phyloP scores from a whole-genome alignment of 495 filamentous ascomycete genomes.

The Neurospora intermedia region DNA sequence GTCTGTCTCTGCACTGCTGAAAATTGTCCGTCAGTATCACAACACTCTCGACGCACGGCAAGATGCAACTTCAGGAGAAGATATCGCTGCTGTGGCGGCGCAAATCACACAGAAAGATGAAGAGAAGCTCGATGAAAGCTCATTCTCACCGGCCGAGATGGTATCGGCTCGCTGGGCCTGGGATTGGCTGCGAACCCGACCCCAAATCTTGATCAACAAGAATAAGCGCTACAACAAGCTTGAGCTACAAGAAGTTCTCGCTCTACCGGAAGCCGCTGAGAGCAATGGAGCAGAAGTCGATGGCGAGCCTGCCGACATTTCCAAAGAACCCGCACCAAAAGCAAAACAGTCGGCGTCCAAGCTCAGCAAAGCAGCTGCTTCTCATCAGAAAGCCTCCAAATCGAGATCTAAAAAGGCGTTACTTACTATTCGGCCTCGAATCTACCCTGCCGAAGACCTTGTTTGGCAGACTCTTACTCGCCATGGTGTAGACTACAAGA shows the following conservation, averaged over 20 bases:
- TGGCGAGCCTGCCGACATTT: background rate
- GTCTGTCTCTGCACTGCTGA: conserved; percentile 15
- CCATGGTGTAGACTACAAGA: conserved; percentile 63
- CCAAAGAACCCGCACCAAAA: background rate
- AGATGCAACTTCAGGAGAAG: conserved; percentile 3
- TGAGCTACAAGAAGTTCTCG: conserved; percentile 28
- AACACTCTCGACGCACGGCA: conserved; percentile 5
- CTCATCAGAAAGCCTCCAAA: background rate
- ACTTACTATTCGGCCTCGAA: conserved; percentile 21
- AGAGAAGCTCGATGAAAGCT: conserved; percentile 9
- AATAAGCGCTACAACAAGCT: conserved; percentile 32
- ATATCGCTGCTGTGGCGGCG: background rate
- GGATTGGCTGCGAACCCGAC: conserved; percentile 31
- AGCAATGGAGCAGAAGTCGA: background rate
- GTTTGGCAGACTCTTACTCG: conserved; percentile 73
- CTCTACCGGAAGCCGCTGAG: conserved; percentile 24
- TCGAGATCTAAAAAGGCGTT: conserved; percentile 9
- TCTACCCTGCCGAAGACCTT: conserved; percentile 31
- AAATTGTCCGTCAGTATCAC: conserved; percentile 22
- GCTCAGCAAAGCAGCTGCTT: background rate
- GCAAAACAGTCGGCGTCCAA: background rate
- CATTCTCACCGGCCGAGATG: conserved; percentile 19
- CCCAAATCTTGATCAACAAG: conserved; percentile 32
- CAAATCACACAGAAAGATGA: conserved; percentile 3
- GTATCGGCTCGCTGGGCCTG: conserved; percentile 31